phyloP scores from a whole-genome alignment of 2,329 filamentous ascomycete genomes.

The Fusarium clavum region DNA sequence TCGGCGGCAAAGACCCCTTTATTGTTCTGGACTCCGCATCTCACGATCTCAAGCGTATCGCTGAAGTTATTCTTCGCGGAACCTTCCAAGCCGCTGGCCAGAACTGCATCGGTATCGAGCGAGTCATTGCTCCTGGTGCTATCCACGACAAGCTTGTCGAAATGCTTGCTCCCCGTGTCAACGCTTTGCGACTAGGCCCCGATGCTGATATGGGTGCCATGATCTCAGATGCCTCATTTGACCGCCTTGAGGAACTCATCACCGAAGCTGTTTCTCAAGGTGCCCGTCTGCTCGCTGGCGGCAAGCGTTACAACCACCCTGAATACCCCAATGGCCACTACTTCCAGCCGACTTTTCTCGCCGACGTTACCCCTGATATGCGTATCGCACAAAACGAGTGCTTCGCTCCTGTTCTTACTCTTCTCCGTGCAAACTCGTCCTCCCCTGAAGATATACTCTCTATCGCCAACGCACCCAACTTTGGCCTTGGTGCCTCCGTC shows the following conservation, averaged over 20 bases:
- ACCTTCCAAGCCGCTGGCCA: conserved; percentile 96
- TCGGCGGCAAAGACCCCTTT: conserved; percentile 94
- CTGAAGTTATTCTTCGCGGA: conserved; percentile 87
- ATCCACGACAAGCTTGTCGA: conserved; percentile 79
- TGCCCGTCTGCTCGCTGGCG: conserved; percentile 84
- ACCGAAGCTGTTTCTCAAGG: conserved; percentile 80
- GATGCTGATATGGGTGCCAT: conserved; percentile 87
- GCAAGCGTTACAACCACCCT: conserved; percentile 77
- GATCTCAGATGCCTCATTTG: conserved; percentile 83
- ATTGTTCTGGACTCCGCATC: conserved; percentile 85
- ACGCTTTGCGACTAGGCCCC: conserved; percentile 79
- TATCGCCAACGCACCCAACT: conserved; percentile 85
- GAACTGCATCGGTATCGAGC: conserved; percentile 97
- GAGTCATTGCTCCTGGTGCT: conserved; percentile 83
- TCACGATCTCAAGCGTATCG: conserved; percentile 75
- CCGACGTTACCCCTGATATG: conserved; percentile 90
- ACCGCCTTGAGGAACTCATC: conserved; percentile 80
- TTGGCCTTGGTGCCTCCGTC: conserved; percentile 88
- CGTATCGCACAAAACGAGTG: conserved; percentile 89
- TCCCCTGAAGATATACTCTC: conserved; percentile 72
- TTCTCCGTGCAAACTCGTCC: conserved; percentile 79
- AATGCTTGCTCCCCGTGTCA: conserved; percentile 79
- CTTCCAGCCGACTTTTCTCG: conserved; percentile 90
- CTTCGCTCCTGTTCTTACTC: conserved; percentile 89
- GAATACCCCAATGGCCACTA: conserved; percentile 84